These are phyloP conservation scores for Mycosphaerella sp. DNA, from an alignment of 2,329 filamentous ascomycete genomes.

Conservation along the genomic window DNA sequence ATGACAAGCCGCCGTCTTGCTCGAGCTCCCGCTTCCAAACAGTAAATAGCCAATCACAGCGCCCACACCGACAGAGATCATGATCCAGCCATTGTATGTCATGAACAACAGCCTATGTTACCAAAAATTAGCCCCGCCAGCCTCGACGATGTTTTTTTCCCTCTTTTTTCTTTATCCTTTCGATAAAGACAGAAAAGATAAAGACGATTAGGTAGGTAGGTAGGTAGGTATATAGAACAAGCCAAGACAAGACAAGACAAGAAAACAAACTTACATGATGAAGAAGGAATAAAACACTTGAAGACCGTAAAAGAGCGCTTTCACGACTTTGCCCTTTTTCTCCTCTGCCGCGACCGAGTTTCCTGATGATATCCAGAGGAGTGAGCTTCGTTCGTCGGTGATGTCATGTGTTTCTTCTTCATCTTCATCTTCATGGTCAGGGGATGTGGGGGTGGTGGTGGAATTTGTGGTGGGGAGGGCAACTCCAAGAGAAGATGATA, in stretches of 20 bases:
- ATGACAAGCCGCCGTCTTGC: constrained; percentile 88
- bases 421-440: background rate
- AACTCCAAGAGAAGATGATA: background rate
- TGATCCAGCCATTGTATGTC: constrained; percentile 99
- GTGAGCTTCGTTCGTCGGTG: constrained; percentile 55
- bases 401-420: background rate
- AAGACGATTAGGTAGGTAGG: too few species aligned
- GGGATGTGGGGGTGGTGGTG: too few species aligned
- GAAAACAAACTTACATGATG: constrained; percentile 74
- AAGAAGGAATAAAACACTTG: constrained; percentile 99
- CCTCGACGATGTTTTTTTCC: too few species aligned
- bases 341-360: constrained; percentile 42
- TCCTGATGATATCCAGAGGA: constrained; percentile 45
- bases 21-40: constrained; percentile 63
- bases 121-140: background rate
- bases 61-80: constrained; percentile 82
- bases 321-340: constrained; percentile 66
- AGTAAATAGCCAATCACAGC: constrained; percentile 81
- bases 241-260: too few species aligned
- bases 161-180: too few species aligned
- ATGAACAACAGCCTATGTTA: constrained; percentile 85
- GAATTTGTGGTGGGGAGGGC: background rate
- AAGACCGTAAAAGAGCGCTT: constrained; percentile 76
- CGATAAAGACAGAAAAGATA: too few species aligned
- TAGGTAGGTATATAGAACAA: too few species aligned